Conservation (phyloP, 495 filamentous ascomycete species). For the Evansstolkia leycettana region DNA sequence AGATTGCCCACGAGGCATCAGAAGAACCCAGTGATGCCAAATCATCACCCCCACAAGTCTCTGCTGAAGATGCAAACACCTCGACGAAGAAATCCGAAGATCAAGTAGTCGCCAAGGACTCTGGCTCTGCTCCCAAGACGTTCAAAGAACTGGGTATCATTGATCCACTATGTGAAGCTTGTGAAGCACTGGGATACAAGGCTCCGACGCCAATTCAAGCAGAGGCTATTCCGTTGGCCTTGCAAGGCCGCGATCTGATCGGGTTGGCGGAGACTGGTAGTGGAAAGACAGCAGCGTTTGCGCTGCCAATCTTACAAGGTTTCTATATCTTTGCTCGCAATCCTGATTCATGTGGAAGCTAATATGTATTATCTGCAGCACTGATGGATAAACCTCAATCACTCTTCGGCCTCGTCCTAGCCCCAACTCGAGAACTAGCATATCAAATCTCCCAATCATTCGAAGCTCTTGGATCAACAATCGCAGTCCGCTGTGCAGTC, state of each 20-base stretch:
- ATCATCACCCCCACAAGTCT: not conserved
- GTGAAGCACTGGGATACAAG: slow-evolving; percentile 67
- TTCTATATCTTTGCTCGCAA: not conserved
- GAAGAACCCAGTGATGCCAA: slow-evolving; percentile 8
- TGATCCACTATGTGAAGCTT: slow-evolving; percentile 79
- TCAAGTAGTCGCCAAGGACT: not conserved
- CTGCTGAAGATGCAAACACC: not conserved
- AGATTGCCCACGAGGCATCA: slow-evolving; percentile 14
- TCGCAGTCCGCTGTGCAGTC: slow-evolving; percentile 64
- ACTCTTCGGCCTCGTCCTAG: slow-evolving; percentile 69
- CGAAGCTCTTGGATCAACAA: slow-evolving; percentile 71
- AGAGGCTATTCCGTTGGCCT: slow-evolving; percentile 67
- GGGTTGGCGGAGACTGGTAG: slow-evolving; percentile 88
- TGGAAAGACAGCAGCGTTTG: slow-evolving; percentile 90
- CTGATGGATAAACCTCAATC: slow-evolving; percentile 73
- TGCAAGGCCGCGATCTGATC: slow-evolving; percentile 76
- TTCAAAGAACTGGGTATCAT: slow-evolving; percentile 85
- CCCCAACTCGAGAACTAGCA: slow-evolving; percentile 86
- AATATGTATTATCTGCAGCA: slow-evolving; percentile 17
- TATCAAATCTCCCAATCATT: slow-evolving; percentile 79
- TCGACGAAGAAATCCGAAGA: not conserved
- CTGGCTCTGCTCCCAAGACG: slow-evolving; percentile 34
- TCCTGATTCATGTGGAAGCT: slow-evolving; percentile 1
- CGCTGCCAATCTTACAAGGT: slow-evolving; percentile 73
- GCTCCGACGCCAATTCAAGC: slow-evolving; percentile 69